Evolutionary conservation across 805 yeast genomes (phyloP).

Genomic region (Ogataea pignaliae): DNA sequence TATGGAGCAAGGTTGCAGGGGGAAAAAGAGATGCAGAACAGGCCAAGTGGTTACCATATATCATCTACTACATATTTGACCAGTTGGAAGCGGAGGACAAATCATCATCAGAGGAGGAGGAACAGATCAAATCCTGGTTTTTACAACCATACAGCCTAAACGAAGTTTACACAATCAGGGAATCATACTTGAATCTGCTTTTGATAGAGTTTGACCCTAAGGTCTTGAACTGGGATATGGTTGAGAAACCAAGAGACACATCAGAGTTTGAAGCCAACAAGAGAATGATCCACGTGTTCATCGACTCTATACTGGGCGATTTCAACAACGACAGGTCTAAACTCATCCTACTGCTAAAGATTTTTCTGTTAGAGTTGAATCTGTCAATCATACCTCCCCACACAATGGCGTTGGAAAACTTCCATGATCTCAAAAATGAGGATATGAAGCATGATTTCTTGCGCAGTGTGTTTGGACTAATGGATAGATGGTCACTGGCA

Average conservation of each 20-base stretch:
- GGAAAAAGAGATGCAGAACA: background rate
- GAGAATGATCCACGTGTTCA: slow-evolving; percentile 3
- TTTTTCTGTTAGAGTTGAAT: slow-evolving; percentile 10
- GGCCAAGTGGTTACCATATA: slow-evolving; percentile 37
- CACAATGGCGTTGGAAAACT: slow-evolving; percentile 8
- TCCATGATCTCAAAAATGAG: background rate
- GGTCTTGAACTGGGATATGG: slow-evolving; percentile 2
- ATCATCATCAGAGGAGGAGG: background rate
- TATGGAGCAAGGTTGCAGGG: background rate
- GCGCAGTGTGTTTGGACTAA: slow-evolving; percentile 2
- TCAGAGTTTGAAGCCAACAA: slow-evolving; percentile 2
- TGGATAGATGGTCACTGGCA: slow-evolving; percentile 14
- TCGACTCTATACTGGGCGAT: background rate
- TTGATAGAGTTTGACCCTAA: slow-evolving; percentile 4
- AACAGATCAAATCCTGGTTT: slow-evolving; percentile 5
- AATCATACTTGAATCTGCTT: slow-evolving; percentile 1
- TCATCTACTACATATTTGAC: slow-evolving; percentile 35
- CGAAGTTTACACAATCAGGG: slow-evolving; percentile 9
- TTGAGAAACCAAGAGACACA: background rate
- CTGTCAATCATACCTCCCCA: slow-evolving; percentile 11
- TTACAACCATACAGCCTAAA: slow-evolving; percentile 7
- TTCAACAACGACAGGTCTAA: slow-evolving; percentile 5
- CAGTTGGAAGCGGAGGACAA: slow-evolving; percentile 2
- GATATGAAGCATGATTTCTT: slow-evolving; percentile 1
- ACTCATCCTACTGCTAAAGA: slow-evolving; percentile 9